Conservation (phyloP, 2,329 filamentous ascomycete genomes). For the Penicillium fuscoglaucum region DNA sequence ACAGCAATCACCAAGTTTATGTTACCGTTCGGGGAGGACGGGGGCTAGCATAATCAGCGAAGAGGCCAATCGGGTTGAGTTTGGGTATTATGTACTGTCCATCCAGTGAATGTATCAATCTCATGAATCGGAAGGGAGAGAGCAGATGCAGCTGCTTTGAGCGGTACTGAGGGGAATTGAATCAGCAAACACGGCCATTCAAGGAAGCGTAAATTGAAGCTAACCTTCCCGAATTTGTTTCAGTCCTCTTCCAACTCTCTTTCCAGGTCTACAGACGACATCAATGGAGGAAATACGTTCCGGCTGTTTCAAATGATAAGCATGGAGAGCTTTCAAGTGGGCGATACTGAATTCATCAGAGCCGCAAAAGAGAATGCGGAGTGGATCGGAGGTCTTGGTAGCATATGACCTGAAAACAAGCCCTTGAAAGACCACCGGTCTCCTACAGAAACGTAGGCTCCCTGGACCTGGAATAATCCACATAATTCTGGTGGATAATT, state of each 20-base stretch:
- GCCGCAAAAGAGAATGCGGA: slow-evolving; percentile 90
- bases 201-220: slow-evolving; percentile 15
- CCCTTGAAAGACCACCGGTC: slow-evolving; percentile 8
- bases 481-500: slow-evolving; percentile 22
- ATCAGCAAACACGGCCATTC: slow-evolving; percentile 10
- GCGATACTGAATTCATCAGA: slow-evolving; percentile 86
- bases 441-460: slow-evolving; percentile 27
- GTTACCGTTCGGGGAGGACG: slow-evolving; percentile 43
- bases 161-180: slow-evolving; percentile 60
- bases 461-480: slow-evolving; percentile 25
- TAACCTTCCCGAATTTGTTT: slow-evolving; percentile 70
- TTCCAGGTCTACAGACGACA: slow-evolving; percentile 79
- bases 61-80: slow-evolving; percentile 2
- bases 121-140: slow-evolving; percentile 70
- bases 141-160: slow-evolving; percentile 64
- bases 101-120: slow-evolving; percentile 77
- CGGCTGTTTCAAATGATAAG: slow-evolving; percentile 56
- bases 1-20: slow-evolving; percentile 86
- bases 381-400: slow-evolving; percentile 51
- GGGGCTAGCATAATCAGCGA: slow-evolving; percentile 50
- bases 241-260: slow-evolving; percentile 72
- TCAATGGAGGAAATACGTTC: slow-evolving; percentile 72
- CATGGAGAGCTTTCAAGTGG: slow-evolving; percentile 68
- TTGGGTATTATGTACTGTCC: slow-evolving; percentile 59
- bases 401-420: slow-evolving; percentile 28